Evolutionary conservation across 768 basidiomycete species (phyloP), one percentile per base, ranked within the genome.

Genomic region (Erythrobasidium yunnanense): DNA sequence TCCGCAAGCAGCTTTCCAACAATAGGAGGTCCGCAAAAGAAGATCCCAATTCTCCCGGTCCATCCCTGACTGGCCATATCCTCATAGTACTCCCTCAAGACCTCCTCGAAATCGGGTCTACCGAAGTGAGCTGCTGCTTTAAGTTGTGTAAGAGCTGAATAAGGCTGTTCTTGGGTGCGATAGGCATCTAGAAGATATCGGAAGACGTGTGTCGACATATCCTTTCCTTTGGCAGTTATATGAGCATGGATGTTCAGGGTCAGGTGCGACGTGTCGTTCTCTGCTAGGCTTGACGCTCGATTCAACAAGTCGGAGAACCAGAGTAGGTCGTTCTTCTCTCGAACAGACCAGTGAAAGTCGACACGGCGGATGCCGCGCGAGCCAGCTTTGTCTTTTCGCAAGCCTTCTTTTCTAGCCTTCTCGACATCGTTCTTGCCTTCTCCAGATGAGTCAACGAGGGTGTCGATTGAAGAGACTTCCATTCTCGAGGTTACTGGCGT

Each of bases 291-390:
- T 6, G 47, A n/a, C 13, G 60, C 60, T 5, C 60, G 60, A 32
- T 63, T 63, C 46, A 63, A 22, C 32, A 63, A 49, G 25, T 63
- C 60, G 3, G 60, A 63, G 29, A 63, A 63, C 60, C 60, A 63
- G 23, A 63, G 49, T 4, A 63, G 30, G 17, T 63, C 46, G 47
- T 49, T 63, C 60, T 51, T 63, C 27, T 63, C 60, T 17, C 47
- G 25, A 50, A 63, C 60, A 32, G 60, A 50, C 60, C 60, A 63
- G 60, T 63, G 60, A 23, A 63, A 63, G 47, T 63, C 60, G 30
- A 46, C 46, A 20, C 60, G 5, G 2, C 47, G 47, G 4, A 63
- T 30, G 4, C 35, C 29, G 49, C 32, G 52, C 15, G 32, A 34
- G 3, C 60, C 60, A 2, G 60, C 18, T 25, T 30, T 52, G n/a